Evolutionary conservation across 805 yeast species (phyloP), one percentile per base, ranked within the genome.

Genomic region (Candida ascalaphidarum): DNA sequence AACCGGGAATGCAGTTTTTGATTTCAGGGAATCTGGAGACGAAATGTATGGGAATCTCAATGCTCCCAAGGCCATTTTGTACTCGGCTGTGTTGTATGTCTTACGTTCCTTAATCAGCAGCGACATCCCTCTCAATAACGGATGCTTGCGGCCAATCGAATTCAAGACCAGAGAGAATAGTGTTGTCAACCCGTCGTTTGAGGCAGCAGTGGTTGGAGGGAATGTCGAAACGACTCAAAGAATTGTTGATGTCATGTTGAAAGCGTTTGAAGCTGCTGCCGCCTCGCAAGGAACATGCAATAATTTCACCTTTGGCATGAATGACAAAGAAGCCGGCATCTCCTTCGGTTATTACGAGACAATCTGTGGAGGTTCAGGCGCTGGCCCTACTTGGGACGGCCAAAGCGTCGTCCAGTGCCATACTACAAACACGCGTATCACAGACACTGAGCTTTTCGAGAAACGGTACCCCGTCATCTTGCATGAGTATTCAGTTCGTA

Each of bases 211-310:
- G 21, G 96, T 89, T 12, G 69, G 68, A 3, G 96, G 96, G 7
- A 89, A 89, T 51, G 97, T 89, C 6, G 81, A 88, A 56, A 89
- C 97, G 1, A 81, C 96, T 2, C 97, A 92, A 54, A 69, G 96
- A 42, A 76, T 92, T 26, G 86, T 95, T 0, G 96, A 88, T 54
- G 89, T 82, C 2, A 73, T 92, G 22, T 63, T 89, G 45, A 79
- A 78, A 43, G 92, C 97, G 0, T 86, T 92, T 50, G 68, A 72
- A 35, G 85, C 86, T 4, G 81, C 85, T 61, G 96, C 96, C 2
- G 96, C 86, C 39, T 86, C 96, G 1, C 97, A 89, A 56, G 96
- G 96, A 23, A 86, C 92, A 34, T 84, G 95, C 52, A 89, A 92
- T 55, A 92, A 89, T 55, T 74, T 89, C 42, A 88, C 96, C 0